Evolutionary conservation across 768 basidiomycete genomes (phyloP).

Genomic region (Rhodotorula diobovata): DNA sequence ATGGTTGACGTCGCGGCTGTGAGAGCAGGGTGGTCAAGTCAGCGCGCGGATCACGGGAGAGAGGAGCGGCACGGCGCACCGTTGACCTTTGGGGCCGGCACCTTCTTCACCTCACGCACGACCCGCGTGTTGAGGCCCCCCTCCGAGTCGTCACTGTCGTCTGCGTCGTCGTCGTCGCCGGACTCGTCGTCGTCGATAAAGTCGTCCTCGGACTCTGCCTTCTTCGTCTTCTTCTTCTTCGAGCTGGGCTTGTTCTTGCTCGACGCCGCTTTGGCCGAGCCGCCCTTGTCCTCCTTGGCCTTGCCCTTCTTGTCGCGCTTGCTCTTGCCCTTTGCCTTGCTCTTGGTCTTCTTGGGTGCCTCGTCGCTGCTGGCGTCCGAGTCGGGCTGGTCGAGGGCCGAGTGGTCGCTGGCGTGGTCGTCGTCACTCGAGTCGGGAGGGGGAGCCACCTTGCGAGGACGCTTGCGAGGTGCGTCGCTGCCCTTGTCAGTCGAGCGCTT

Average conservation of each 20-base stretch:
- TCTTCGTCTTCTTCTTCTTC: slow-evolving; percentile 13
- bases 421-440: not conserved
- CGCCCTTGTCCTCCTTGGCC: not conserved
- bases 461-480: not conserved
- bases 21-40: no score
- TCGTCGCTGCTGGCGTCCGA: slow-evolving; percentile 1
- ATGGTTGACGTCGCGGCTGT: slow-evolving; percentile 29
- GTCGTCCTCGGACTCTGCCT: not conserved
- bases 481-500: not conserved
- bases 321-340: slow-evolving; percentile 10
- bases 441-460: not conserved
- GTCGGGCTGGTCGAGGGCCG: not conserved
- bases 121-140: slow-evolving; percentile 64
- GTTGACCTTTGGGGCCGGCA: slow-evolving; percentile 81
- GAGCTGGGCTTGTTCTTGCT: not conserved
- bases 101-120: slow-evolving; percentile 65
- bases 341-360: not conserved
- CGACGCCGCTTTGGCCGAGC: not conserved
- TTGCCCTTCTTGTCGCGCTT: slow-evolving; percentile 19
- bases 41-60: not conserved
- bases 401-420: not conserved
- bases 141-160: slow-evolving; percentile 19
- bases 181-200: slow-evolving; percentile 1
- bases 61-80: slow-evolving; percentile 54
- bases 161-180: slow-evolving; percentile 5